Base-by-base conservation (phyloP, 805 yeast species). In the Metschnikowia baotianmanensis region DNA sequence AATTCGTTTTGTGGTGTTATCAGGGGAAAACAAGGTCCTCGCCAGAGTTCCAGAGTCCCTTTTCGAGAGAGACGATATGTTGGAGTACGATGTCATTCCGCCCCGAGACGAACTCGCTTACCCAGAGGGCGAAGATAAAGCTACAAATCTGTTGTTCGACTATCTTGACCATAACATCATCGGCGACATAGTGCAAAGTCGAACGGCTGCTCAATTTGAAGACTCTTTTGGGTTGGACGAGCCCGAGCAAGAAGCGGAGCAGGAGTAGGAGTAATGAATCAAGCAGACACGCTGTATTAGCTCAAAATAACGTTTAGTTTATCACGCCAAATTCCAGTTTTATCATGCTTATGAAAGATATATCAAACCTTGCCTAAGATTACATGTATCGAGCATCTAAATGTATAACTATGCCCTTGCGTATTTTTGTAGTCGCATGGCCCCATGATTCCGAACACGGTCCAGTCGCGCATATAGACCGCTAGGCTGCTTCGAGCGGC, bases 61-160 rank as follows among this genome's bases (percentile, higher is more conserved):
- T 18, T 85, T 88, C 85, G 72, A 74, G 2, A 57, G 74, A 19
- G 71, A 80, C 40, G 83, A 82, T 40, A 71, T 80, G 12, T 78
- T 67, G 53, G 95, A 85, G 50, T 85, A 75, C 55, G 95, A 85
- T 58, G 74, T 83, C 2, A 57, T 85, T 17, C 90, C 95, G 2
- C 93, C 95, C 1, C 50, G 51, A 30, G 63, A 61, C 37, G 42
- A 44, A 1, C 38, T 52, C 3, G 45, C 58, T 2, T 72, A 71
- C 0, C 43, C 60, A 1, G 40, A 45, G 5, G 40, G 31, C 4
- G 38, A 43, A 8, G 24, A 35, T 8, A 50, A 49, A 18, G 46
- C 56, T 1, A 58, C 63, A 1, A 71, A 65, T 40, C 44, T 58
- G 17, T 57, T 74, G 25, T 55, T 65, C 19, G 67, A 72, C 43